Evolutionary conservation across 805 yeast species (phyloP).

Genomic region (Cyberlindnera suaveolens): DNA sequence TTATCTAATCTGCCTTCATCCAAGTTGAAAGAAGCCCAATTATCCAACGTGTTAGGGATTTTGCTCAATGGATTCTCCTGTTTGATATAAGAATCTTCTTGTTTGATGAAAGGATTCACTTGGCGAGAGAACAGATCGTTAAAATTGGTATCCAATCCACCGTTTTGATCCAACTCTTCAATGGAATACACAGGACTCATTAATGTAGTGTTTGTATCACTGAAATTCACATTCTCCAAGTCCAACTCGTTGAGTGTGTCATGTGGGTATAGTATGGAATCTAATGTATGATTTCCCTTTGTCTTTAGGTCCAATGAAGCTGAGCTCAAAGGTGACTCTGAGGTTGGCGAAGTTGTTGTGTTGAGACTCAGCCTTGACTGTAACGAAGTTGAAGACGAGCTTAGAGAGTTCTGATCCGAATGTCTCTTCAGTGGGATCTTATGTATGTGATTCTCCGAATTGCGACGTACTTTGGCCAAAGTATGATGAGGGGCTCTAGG

Average conservation of each 20-base stretch:
- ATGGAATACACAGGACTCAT: conserved; percentile 16
- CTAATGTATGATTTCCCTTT: conserved; percentile 7
- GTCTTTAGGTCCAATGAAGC: conserved; percentile 12
- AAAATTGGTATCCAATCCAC: conserved; percentile 4
- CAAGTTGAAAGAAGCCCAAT: too few relatives aligned
- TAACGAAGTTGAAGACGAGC: conserved; percentile 10
- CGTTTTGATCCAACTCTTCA: conserved; percentile 4
- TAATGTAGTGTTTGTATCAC: conserved; percentile 14
- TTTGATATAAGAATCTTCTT: background rate
- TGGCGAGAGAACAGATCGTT: conserved; percentile 3
- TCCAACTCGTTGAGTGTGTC: conserved; percentile 4
- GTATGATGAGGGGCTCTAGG: conserved; percentile 8
- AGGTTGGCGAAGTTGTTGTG: conserved; percentile 6
- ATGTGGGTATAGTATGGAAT: conserved; percentile 7
- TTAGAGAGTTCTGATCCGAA: background rate
- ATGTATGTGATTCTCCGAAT: conserved; percentile 18
- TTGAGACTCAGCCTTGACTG: conserved; percentile 11
- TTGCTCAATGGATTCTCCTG: background rate
- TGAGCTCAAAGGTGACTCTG: conserved; percentile 11
- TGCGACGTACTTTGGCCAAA: conserved; percentile 11
- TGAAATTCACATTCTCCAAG: conserved; percentile 10
- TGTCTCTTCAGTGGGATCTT: conserved; percentile 7
- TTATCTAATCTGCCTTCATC: too few relatives aligned
- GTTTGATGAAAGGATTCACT: background rate
- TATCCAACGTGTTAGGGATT: background rate